phyloP scores from a whole-genome alignment of 371 early-diverging fungal species.

The Rhizopus sp. region DNA sequence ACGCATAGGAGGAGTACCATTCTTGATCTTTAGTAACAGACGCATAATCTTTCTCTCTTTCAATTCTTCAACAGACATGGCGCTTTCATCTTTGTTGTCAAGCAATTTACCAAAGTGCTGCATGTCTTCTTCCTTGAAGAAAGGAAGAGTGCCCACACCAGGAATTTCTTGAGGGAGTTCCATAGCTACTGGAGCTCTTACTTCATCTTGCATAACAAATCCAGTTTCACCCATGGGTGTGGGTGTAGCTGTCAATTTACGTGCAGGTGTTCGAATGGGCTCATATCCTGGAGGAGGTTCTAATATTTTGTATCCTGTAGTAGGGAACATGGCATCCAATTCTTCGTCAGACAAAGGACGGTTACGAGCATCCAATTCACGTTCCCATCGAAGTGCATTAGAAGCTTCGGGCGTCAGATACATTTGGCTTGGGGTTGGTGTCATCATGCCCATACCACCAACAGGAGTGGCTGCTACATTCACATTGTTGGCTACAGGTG shows the following conservation, averaged over 20 bases:
- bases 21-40: slow-evolving; percentile 94
- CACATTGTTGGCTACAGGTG: slow-evolving; percentile 64
- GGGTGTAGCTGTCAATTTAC: slow-evolving; percentile 94
- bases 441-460: slow-evolving; percentile 73
- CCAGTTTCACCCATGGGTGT: slow-evolving; percentile 83
- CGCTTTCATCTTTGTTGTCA: slow-evolving; percentile 84
- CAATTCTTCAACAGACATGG: slow-evolving; percentile 84
- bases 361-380: slow-evolving; percentile 88
- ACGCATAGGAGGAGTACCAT: slow-evolving; percentile 95
- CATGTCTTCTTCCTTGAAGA: slow-evolving; percentile 96
- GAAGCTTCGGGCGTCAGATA: slow-evolving; percentile 81
- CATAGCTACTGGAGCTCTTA: slow-evolving; percentile 51
- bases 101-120: slow-evolving; percentile 94
- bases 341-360: slow-evolving; percentile 89
- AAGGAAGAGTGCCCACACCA: slow-evolving; percentile 89
- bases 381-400: slow-evolving; percentile 77
- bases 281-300: slow-evolving; percentile 89
- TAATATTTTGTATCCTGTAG: slow-evolving; percentile 88
- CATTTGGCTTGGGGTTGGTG: slow-evolving; percentile 67
- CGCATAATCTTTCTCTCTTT: slow-evolving; percentile 97
- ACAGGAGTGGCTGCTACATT: slow-evolving; percentile 61
- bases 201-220: slow-evolving; percentile 86
- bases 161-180: slow-evolving; percentile 88
- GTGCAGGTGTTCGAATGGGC: slow-evolving; percentile 95
- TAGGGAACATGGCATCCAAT: slow-evolving; percentile 91